Base-by-base conservation (phyloP, 1,139 yeast species). In the Insectozyma bohioensis region DNA sequence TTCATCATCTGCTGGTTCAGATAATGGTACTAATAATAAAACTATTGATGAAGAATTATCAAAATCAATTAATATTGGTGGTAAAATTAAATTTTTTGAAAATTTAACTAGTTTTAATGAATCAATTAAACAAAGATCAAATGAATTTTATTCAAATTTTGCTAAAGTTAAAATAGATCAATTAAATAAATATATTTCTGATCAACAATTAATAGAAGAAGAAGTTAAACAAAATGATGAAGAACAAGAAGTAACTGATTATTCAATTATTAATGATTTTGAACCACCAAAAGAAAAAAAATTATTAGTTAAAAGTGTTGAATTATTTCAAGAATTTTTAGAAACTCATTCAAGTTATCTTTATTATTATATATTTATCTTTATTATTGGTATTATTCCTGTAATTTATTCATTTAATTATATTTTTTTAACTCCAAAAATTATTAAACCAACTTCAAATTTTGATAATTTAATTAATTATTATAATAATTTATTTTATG, bases 71-170 rank as follows among this genome's bases (percentile, higher is more conserved):
- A 34, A 37, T 33, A 33, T 44, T 18, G 40, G 34, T 14, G 31
- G 39, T 10, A 44, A 39, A 20, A 58, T 60, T 28, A 47, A 36
- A 22, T 59, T 59, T 35, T 60, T 56, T 42, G 65, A 60, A 38
- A 51, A 43, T 36, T 46, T 59, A 21, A 40, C 58, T 9, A 37
- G 34, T 14, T 42, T 56, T 20, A 58, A 58, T 41, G 48, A 54
- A 25, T 47, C 58, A 1, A 54, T 58, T 34, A 58, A 55, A 35
- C 51, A 49, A 28, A 50, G 42, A 27, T 56, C 62, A 13, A 51
- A 46, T 28, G 44, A 50, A 12, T 46, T 59, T 31, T 56, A 56
- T 36, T 43, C 51, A 9, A 47, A 41, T 31, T 45, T 45, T 33
- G 54, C 54, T 12, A 48, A 41, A 26, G 36, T 36, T 20, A 48